Conservation (phyloP, 2,329 filamentous ascomycete genomes). For the Aspergillus fijiensis region DNA sequence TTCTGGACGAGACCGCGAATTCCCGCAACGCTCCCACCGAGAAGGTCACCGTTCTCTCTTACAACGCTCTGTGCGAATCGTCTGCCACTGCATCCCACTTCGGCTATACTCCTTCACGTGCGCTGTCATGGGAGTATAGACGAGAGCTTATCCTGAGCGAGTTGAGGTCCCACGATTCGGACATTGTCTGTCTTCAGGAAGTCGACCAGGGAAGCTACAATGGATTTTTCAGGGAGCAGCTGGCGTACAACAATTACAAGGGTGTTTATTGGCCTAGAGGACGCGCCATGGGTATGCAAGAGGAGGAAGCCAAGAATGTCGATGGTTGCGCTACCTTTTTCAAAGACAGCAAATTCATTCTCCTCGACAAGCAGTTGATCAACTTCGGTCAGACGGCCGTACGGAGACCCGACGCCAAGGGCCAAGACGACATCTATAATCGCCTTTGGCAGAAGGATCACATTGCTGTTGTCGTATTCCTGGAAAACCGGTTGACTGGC, state of each 20-base stretch:
- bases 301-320: conserved; percentile 83
- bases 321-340: conserved; percentile 97
- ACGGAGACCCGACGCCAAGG: conserved; percentile 94
- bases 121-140: conserved; percentile 83
- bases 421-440: conserved; percentile 96
- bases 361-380: conserved; percentile 91
- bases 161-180: conserved; percentile 73
- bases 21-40: conserved; percentile 56
- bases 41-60: conserved; percentile 81
- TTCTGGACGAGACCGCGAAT: conserved; percentile 60
- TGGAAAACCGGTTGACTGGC: conserved; percentile 90
- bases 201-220: conserved; percentile 90
- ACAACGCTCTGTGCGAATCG: conserved; percentile 94
- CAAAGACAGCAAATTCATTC: conserved; percentile 89
- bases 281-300: conserved; percentile 85
- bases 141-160: conserved; percentile 80
- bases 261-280: conserved; percentile 91
- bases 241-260: conserved; percentile 87
- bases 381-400: conserved; percentile 91
- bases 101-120: conserved; percentile 81
- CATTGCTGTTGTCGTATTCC: conserved; percentile 86
- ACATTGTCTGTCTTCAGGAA: conserved; percentile 91
- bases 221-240: conserved; percentile 81
- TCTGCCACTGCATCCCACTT: conserved; percentile 83
- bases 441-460: conserved; percentile 98